Evolutionary conservation across 2,329 filamentous ascomycete genomes (phyloP).

Genomic region (Rhinocladiella mackenziei): DNA sequence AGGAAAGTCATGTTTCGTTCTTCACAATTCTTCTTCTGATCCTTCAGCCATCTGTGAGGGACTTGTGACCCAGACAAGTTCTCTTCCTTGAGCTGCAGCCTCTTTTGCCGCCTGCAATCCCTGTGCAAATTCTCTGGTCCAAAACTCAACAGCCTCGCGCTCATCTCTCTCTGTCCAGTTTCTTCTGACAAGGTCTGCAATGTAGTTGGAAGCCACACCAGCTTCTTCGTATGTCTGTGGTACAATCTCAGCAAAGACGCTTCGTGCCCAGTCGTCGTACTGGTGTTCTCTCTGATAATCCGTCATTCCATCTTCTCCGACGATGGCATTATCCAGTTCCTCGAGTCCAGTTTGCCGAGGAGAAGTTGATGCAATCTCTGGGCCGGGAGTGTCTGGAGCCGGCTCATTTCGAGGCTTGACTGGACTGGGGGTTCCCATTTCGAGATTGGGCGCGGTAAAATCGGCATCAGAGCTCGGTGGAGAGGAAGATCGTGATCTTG

Average conservation of each 20-base stretch:
- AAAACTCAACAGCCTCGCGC: constrained; percentile 19
- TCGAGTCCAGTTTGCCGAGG: constrained; percentile 7
- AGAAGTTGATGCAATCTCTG: background rate
- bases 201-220: constrained; percentile 14
- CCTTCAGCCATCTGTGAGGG: constrained; percentile 15
- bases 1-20: background rate
- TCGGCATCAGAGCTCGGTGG: constrained; percentile 11
- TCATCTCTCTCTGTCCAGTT: constrained; percentile 24
- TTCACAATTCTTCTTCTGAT: background rate
- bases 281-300: constrained; percentile 23
- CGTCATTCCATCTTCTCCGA: constrained; percentile 22
- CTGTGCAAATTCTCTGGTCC: constrained; percentile 22
- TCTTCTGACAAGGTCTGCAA: constrained; percentile 21
- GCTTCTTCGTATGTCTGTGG: constrained; percentile 23
- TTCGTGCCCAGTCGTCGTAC: constrained; percentile 21
- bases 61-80: constrained; percentile 22
- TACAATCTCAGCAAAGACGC: constrained; percentile 10
- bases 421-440: constrained; percentile 2
- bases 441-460: constrained; percentile 13
- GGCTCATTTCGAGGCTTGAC: background rate
- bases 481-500: constrained; percentile 23
- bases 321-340: constrained; percentile 18
- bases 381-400: background rate
- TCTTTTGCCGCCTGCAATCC: constrained; percentile 17
- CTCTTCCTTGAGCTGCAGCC: constrained; percentile 13